Evolutionary conservation across 371 early-diverging fungal genomes (phyloP).

Genomic region (Rhizomucor pusillus): DNA sequence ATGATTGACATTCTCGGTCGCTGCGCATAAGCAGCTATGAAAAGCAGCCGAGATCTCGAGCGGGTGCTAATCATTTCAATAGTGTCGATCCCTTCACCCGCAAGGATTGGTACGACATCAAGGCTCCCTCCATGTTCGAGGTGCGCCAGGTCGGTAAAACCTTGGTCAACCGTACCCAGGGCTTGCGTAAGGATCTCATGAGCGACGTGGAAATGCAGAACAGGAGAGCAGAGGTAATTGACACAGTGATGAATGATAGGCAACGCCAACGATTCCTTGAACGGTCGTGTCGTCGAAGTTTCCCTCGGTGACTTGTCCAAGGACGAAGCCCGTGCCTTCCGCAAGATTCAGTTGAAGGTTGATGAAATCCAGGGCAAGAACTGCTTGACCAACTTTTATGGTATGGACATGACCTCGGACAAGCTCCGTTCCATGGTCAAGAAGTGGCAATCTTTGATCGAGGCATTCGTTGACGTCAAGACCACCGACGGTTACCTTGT

Average conservation of each 20-base stretch:
- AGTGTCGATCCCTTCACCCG: slow-evolving; percentile 96
- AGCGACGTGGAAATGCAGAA: background rate
- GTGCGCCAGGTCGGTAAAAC: slow-evolving; percentile 97
- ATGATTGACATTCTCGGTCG: background rate
- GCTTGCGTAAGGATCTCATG: slow-evolving; percentile 86
- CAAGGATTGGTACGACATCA: slow-evolving; percentile 99
- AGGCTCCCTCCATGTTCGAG: slow-evolving; percentile 96
- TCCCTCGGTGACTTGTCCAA: slow-evolving; percentile 98
- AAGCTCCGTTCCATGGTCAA: slow-evolving; percentile 99
- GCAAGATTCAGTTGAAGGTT: slow-evolving; percentile 98
- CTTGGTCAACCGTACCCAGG: slow-evolving; percentile 99
- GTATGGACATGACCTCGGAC: slow-evolving; percentile 99
- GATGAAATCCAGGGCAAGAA: slow-evolving; percentile 98
- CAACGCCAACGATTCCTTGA: slow-evolving; percentile 96
- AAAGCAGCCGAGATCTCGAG: no score
- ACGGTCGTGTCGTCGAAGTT: slow-evolving; percentile 97
- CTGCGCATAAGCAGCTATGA: background rate
- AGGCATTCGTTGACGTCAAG: slow-evolving; percentile 98
- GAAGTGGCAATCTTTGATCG: slow-evolving; percentile 98
- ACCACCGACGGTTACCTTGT: slow-evolving; percentile 99
- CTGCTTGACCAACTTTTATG: slow-evolving; percentile 99
- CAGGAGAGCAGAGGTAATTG: background rate
- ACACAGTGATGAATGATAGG: slow-evolving; percentile 32
- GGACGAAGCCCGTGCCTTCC: slow-evolving; percentile 93
- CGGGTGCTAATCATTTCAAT: no score